Percentiles rank a stretch among this genome's conserved stretches.
phyloP scores from a whole-genome alignment of 192 early-diverging fungal species.

The Gonapodya sp. region DNA sequence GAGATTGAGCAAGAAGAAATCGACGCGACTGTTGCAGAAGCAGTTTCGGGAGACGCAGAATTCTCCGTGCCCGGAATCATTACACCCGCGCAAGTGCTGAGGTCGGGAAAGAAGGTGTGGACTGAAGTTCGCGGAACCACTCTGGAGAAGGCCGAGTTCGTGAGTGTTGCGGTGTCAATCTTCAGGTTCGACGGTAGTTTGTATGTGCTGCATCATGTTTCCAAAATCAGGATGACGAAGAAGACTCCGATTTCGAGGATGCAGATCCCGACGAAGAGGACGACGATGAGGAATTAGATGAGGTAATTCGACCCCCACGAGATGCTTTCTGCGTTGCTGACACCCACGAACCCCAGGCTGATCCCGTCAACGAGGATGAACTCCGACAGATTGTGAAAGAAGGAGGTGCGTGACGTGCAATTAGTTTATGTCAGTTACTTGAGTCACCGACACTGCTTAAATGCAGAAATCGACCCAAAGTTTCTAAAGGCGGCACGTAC shows the following conservation, averaged over 20 bases:
- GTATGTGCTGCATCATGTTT: background rate
- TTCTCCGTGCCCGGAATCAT: background rate
- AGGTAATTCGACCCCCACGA: background rate
- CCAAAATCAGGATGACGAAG: background rate
- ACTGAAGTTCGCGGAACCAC: background rate
- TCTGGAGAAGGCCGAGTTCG: slow-evolving; percentile 6
- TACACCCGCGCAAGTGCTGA: background rate
- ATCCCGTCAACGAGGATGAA: background rate
- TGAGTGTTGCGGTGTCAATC: background rate
- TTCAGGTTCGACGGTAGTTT: background rate
- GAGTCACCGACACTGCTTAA: background rate
- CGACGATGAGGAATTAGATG: background rate
- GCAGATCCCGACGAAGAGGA: background rate
- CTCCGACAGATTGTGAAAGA: slow-evolving; percentile 3
- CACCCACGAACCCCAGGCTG: background rate
- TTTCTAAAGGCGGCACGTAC: background rate
- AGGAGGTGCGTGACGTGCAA: background rate
- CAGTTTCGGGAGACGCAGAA: background rate
- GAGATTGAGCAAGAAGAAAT: background rate
- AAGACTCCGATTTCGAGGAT: slow-evolving; percentile 8
- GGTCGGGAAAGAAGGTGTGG: slow-evolving; percentile 6
- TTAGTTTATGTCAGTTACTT: no score
- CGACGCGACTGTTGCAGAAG: background rate
- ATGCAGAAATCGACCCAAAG: background rate
- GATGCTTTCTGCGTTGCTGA: background rate